Evolutionary conservation across 352 stramenopile genomes (phyloP).

Genomic region (Phytophthora cactorum): DNA sequence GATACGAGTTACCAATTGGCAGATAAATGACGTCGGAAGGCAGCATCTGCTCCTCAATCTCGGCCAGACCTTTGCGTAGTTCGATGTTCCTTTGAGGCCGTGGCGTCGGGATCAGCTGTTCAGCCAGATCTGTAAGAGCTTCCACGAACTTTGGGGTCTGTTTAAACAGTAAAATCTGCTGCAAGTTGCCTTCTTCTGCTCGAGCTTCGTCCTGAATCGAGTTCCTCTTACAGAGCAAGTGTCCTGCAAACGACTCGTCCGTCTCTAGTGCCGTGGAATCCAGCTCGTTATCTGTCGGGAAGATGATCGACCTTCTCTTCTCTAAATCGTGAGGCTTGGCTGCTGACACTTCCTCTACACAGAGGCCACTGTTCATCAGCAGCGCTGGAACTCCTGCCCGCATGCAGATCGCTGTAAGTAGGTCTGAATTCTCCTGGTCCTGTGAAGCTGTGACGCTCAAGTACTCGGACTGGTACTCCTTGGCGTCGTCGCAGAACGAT

Average conservation of each 20-base stretch:
- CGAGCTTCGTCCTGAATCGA: constrained; percentile 64
- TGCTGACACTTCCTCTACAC: constrained; percentile 64
- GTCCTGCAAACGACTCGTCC: constrained; percentile 64
- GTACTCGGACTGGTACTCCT: constrained; percentile 76
- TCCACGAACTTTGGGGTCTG: constrained; percentile 74
- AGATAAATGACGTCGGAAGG: constrained; percentile 83
- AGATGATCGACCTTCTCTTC: constrained; percentile 57
- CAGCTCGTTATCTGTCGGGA: constrained; percentile 66
- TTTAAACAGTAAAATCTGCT: constrained; percentile 73
- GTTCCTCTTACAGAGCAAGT: constrained; percentile 57
- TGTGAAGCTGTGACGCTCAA: constrained; percentile 66
- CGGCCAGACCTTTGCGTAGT: constrained; percentile 50
- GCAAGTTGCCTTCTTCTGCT: constrained; percentile 61
- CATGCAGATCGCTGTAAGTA: constrained; percentile 72
- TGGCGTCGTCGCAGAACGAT: constrained; percentile 81
- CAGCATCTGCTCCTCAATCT: constrained; percentile 61
- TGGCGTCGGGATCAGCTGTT: constrained; percentile 62
- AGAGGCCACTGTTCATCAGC: constrained; percentile 80
- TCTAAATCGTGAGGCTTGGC: constrained; percentile 55
- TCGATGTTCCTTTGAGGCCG: constrained; percentile 53
- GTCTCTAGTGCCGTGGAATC: constrained; percentile 36
- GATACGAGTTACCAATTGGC: constrained; percentile 75
- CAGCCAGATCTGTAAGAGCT: constrained; percentile 70
- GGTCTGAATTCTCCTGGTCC: constrained; percentile 66
- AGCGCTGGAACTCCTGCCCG: constrained; percentile 71